Conservation (phyloP, 768 basidiomycete species). For the Kwoniella pini region DNA sequence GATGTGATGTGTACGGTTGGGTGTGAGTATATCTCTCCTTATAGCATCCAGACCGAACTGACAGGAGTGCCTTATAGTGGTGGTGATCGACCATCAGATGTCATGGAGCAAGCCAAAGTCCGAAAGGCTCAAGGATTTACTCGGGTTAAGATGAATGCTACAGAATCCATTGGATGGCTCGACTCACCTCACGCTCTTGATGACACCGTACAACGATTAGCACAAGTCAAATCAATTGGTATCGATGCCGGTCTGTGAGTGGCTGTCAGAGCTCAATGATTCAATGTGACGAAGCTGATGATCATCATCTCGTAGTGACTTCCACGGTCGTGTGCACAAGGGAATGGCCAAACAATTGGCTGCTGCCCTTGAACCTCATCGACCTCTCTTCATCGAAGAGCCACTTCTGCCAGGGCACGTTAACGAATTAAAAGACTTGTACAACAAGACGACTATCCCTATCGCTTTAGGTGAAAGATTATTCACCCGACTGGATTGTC, state of each 20-base stretch:
- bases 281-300: background rate
- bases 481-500: slow-evolving; percentile 46
- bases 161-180: slow-evolving; percentile 49
- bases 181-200: slow-evolving; percentile 52
- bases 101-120: slow-evolving; percentile 50
- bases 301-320: slow-evolving; percentile 31
- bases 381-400: slow-evolving; percentile 53
- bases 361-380: slow-evolving; percentile 47
- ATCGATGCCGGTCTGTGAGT: slow-evolving; percentile 51
- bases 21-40: slow-evolving; percentile 7
- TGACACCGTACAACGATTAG: slow-evolving; percentile 48
- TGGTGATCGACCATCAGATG: slow-evolving; percentile 50
- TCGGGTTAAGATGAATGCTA: slow-evolving; percentile 51
- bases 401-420: slow-evolving; percentile 50
- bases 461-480: slow-evolving; percentile 52
- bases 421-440: slow-evolving; percentile 49
- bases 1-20: slow-evolving; percentile 51
- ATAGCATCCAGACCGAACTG: background rate
- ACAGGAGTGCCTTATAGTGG: slow-evolving; percentile 19
- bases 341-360: slow-evolving; percentile 53
- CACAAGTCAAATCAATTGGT: slow-evolving; percentile 48
- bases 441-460: slow-evolving; percentile 50
- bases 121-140: slow-evolving; percentile 53
- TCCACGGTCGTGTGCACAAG: slow-evolving; percentile 53
- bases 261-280: background rate